Evolutionary conservation across 2,329 filamentous ascomycete species (phyloP), one percentile per base, ranked within the genome.

Genomic region (Madurella mycetomatis): DNA sequence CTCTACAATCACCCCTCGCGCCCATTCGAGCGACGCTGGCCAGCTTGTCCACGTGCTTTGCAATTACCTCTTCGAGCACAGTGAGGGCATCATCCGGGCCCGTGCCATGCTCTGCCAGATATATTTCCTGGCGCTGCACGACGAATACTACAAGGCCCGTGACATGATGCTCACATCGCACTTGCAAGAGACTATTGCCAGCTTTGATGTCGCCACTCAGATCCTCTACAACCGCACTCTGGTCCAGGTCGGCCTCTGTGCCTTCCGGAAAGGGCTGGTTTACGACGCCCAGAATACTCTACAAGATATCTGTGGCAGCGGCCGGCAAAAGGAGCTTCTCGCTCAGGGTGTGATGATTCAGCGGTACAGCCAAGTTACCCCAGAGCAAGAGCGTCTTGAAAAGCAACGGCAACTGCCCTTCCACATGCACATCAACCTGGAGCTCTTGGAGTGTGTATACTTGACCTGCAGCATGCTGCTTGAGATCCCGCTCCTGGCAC

Each of bases 131-230:
- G 94, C 94, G 48, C 83, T 99, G 50, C 94, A 99, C 74, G 92
- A 96, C 74, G 87, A 96, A 66, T 99, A 97, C 81, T 97, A 96
- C 82, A 90, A 88, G 75, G 88, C 94, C 67, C 89, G 94, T 63
- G 95, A 99, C 73, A 92, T 99, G 88, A 95, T 97, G 87, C 84
- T 99, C 72, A 99, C 99, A 91, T 99, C 94, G 16, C 94, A 99
- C 77, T 79, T 99, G 69, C 92, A 96, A 70, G 94, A 99, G 79
- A 95, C 89, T 52, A 99, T 99, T 71, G 83, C 84, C 76, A 95
- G 89, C 75, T 99, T 99, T 69, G 94, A 99, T 68, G 88, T 99
- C 64, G 90, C 87, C 76, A 95, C 90, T 53, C 94, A 99, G 75
- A 99, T 99, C 59, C 86, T 99, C 54, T 99, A 95, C 85, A 99